Base-by-base conservation (phyloP, 768 basidiomycete species). In the Candolleomyces efflorescens region DNA sequence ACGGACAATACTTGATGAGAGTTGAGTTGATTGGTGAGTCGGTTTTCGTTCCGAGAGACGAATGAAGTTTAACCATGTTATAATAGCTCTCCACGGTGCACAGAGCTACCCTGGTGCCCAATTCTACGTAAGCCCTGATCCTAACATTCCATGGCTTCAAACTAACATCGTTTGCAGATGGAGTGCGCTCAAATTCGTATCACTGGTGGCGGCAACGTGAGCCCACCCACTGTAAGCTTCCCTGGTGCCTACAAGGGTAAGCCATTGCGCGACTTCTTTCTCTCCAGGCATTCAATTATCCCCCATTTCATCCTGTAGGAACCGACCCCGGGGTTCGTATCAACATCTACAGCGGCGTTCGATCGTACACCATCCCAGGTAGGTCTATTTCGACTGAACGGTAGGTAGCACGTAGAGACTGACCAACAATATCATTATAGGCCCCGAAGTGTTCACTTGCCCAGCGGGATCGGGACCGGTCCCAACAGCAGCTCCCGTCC, bases 31-130 rank as follows among this genome's bases (percentile, higher is more conserved):
- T 82, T 59, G 81, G 78, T 80, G 61, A 22, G 69, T 59, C 4
- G 3, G 23, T 15, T 32, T 10, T 24, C 27, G 43, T n/a, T 24
- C 1, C 27, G 5, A 32, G n/a, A n/a, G n/a, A 32, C 7, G 32
- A 32, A 11, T 32, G 32, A 9, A 27, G 26, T 5, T 4, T 20
- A 11, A n/a, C 9, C 46, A 9, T 38, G 15, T 12, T 39, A 41
- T 22, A 43, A 11, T 50, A 80, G 79, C 78, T 50, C 68, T 82
- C 37, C 80, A 78, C 60, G 76, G 66, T 13, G 80, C 78, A 0
- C 55, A 60, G 5, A 71, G 62, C 22, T 82, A 82, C 64, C 81
- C 80, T 26, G 82, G 83, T 38, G 83, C 83, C 20, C 82, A 84
- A 58, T 72, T 85, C 71, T 85, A 83, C 62, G 81, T 78, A 56